These are phyloP conservation scores for Trypanosoma lewisi DNA, from an alignment of 208 protist genomes.

Conservation along the genomic window DNA sequence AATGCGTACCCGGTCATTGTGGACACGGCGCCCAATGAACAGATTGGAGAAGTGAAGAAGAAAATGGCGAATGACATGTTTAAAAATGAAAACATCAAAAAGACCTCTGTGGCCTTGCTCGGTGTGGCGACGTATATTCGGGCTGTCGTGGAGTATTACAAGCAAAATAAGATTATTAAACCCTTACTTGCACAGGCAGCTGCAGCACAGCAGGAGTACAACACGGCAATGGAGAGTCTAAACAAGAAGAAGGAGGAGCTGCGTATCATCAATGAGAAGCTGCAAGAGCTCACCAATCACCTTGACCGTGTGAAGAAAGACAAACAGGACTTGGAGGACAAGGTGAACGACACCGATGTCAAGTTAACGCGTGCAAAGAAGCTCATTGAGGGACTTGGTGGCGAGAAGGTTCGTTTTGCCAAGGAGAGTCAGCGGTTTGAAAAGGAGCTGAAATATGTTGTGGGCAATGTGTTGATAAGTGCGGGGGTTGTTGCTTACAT, in stretches of 20 bases:
- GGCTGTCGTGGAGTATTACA: conserved; percentile 97
- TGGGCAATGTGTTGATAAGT: conserved; percentile 95
- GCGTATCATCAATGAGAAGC: conserved; percentile 88
- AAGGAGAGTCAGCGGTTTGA: conserved; percentile 78
- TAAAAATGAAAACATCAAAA: conserved; percentile 91
- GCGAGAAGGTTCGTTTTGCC: conserved; percentile 93
- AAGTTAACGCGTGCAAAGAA: conserved; percentile 94
- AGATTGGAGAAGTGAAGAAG: conserved; percentile 95
- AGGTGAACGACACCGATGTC: conserved; percentile 91
- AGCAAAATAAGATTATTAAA: conserved; percentile 95
- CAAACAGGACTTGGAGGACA: conserved; percentile 91
- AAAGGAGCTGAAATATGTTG: conserved; percentile 81
- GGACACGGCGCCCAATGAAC: conserved; percentile 78
- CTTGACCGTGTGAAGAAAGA: conserved; percentile 85
- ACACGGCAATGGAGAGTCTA: conserved; percentile 81
- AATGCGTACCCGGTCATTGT: conserved; percentile 86
- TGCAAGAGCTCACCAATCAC: conserved; percentile 74
- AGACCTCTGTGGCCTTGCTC: conserved; percentile 87
- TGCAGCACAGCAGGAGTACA: conserved; percentile 82
- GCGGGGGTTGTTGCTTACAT: conserved; percentile 95
- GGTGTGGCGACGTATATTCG: conserved; percentile 97
- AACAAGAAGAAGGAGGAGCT: conserved; percentile 92
- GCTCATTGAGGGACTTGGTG: conserved; percentile 93
- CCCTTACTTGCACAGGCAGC: conserved; percentile 90
- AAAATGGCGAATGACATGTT: conserved; percentile 94